Evolutionary conservation across 495 filamentous ascomycete genomes (phyloP), one percentile per base, ranked within the genome.

Genomic region (Penicillium chermesinum): DNA sequence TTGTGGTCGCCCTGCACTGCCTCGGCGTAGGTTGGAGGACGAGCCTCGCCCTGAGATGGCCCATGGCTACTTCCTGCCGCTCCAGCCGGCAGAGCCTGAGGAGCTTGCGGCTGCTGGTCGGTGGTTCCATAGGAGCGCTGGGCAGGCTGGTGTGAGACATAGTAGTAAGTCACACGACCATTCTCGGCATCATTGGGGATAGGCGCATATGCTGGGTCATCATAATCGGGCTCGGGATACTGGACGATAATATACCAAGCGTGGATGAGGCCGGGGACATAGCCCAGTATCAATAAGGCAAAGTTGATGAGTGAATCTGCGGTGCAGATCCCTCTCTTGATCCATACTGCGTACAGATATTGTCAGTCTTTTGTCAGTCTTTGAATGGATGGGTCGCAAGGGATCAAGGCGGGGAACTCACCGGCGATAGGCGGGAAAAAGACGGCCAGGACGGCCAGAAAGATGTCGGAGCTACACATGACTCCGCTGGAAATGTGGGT

Each of bases 211-310:
- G 77, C 75, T 51, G 77, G 81, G 20, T 79, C 66, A 46, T 73
- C 70, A 12, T 66, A 64, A 41, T 74, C 65, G 5, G 72, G 70
- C 22, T 96, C 91, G 19, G 94, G 94, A 65, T 86, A 88, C 62
- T 86, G 85, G 62, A 85, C 72, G 74, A 98, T 95, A 69, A 98
- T 96, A 81, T 97, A 98, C 91, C 91, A 97, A 61, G 93, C 79
- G 69, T 98, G 93, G 6, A 98, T 68, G 18, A 97, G 82, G 44
- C 93, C 93, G 16, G 93, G 93, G 52, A 98, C 73, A 67, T 80
- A 94, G 66, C 94, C 91, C 37, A 98, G 86, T 39, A 80, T 71
- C 71, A 85, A 91, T 54, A 98, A 88, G 44, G 88, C 85, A 66
- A 98, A 80, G 73, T 97, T 97, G 76, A 98, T 96, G 62, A 97